A percentile compares a stretch with the other conserved stretches of the same genome.
phyloP scores from a whole-genome alignment of 495 filamentous ascomycete species.

The Tetracladium setigerum region DNA sequence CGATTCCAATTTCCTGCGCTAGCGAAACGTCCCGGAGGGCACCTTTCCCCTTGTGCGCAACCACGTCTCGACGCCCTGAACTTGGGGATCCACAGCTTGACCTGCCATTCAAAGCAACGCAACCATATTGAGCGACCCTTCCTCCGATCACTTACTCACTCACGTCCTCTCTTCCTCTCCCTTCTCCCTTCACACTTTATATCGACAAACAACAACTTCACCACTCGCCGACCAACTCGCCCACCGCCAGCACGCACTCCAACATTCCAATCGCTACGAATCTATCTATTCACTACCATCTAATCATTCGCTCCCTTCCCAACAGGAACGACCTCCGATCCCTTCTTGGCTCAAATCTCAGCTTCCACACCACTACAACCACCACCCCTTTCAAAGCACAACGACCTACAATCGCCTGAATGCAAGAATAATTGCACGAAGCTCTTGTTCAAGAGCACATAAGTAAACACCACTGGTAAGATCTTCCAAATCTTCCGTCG shows the following conservation, averaged over 20 bases:
- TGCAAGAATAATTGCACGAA: conserved; percentile 18
- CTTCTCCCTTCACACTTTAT: background rate
- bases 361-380: conserved; percentile 3
- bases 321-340: conserved; percentile 5
- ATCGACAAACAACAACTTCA: background rate
- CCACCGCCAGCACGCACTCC: conserved; percentile 9
- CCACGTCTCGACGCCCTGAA: no score
- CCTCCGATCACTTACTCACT: no score
- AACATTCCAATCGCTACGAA: conserved; percentile 8
- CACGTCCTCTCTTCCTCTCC: background rate
- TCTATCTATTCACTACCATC: background rate
- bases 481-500: background rate
- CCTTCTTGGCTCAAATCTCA: conserved; percentile 6
- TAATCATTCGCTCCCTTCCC: conserved; percentile 10
- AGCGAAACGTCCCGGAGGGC: no score
- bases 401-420: conserved; percentile 17
- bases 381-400: conserved; percentile 7
- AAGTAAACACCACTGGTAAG: conserved; percentile 12
- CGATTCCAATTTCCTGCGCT: no score
- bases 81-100: background rate
- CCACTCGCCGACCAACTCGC: background rate
- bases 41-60: no score
- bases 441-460: conserved; percentile 20
- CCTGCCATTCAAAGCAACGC: background rate
- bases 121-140: no score